Conservation (phyloP, 176 grass and related monocot genomes). For the Oryza brachyantha region DNA sequence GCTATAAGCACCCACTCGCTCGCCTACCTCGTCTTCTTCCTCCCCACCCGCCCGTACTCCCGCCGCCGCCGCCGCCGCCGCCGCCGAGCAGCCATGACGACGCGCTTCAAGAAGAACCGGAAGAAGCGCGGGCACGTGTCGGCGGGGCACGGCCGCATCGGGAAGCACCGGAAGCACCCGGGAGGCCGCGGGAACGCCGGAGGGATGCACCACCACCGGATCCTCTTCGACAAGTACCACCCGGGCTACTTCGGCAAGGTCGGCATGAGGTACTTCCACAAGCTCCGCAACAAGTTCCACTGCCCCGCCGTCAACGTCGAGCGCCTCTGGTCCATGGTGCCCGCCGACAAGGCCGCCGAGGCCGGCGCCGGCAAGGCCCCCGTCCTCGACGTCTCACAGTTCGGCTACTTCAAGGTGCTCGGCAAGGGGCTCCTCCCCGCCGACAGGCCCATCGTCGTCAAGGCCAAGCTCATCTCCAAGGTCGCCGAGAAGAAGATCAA, state of each 20-base stretch:
- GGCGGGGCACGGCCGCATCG: too few relatives aligned
- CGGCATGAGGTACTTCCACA: slow-evolving; percentile 49
- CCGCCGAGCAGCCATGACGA: too few relatives aligned
- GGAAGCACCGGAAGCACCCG: slow-evolving; percentile 39
- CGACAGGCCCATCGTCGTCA: slow-evolving; percentile 42
- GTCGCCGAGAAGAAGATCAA: slow-evolving; percentile 78
- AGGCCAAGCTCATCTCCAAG: slow-evolving; percentile 25
- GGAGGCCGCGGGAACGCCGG: slow-evolving; percentile 53
- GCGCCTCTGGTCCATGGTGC: slow-evolving; percentile 29
- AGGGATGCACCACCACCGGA: slow-evolving; percentile 63
- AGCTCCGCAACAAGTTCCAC: slow-evolving; percentile 57
- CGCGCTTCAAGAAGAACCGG: slow-evolving; percentile 38
- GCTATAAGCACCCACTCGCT: neutral
- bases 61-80: too few relatives aligned
- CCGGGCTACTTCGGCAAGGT: slow-evolving; percentile 42
- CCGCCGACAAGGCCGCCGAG: slow-evolving; percentile 37
- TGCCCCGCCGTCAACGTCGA: slow-evolving; percentile 45
- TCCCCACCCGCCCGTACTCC: neutral
- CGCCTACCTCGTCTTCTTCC: neutral
- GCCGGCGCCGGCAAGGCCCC: slow-evolving; percentile 30
- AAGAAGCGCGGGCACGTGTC: too few relatives aligned
- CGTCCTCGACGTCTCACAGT: slow-evolving; percentile 50
- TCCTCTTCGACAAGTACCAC: slow-evolving; percentile 74
- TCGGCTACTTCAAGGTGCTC: slow-evolving; percentile 64
- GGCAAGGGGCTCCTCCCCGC: slow-evolving; percentile 51